These are phyloP conservation scores for Acacia concinna DNA, from an alignment of 331 rosid genomes.

Conservation along the genomic window DNA sequence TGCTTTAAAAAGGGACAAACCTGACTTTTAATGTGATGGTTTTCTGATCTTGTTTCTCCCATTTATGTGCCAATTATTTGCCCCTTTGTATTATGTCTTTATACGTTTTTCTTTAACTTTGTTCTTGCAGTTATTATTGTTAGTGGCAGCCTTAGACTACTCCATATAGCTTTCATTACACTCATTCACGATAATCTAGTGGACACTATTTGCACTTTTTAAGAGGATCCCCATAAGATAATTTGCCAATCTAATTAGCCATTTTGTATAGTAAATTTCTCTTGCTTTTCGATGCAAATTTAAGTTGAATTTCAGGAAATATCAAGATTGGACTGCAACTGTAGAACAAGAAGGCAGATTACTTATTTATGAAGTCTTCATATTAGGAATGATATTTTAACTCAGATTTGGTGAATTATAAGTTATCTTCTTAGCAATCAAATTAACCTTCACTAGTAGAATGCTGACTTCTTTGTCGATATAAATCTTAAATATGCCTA, in stretches of 20 bases:
- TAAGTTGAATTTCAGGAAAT: neutral
- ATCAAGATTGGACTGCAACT: neutral
- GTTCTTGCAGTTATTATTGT: neutral
- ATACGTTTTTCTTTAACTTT: neutral
- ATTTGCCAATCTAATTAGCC: neutral
- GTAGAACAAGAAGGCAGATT: too few species aligned
- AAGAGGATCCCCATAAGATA: neutral
- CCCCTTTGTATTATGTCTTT: neutral
- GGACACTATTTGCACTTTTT: neutral
- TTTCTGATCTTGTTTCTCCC: neutral
- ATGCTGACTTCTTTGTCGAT: too few species aligned
- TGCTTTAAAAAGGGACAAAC: slow-evolving; percentile 39
- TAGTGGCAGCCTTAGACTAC: neutral
- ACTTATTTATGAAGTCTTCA: too few species aligned
- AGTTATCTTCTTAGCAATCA: too few species aligned
- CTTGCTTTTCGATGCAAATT: too few species aligned
- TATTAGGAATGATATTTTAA: too few species aligned
- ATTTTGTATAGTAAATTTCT: neutral
- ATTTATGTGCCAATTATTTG: neutral
- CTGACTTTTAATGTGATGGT: slow-evolving; percentile 49
- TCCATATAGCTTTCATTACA: neutral
- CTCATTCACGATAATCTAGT: neutral
- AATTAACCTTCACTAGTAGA: too few species aligned
- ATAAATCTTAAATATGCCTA: too few species aligned
- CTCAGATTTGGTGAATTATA: too few species aligned